Evolutionary conservation across 768 basidiomycete genomes (phyloP).

Genomic region (Mrakia hoshinonis): DNA sequence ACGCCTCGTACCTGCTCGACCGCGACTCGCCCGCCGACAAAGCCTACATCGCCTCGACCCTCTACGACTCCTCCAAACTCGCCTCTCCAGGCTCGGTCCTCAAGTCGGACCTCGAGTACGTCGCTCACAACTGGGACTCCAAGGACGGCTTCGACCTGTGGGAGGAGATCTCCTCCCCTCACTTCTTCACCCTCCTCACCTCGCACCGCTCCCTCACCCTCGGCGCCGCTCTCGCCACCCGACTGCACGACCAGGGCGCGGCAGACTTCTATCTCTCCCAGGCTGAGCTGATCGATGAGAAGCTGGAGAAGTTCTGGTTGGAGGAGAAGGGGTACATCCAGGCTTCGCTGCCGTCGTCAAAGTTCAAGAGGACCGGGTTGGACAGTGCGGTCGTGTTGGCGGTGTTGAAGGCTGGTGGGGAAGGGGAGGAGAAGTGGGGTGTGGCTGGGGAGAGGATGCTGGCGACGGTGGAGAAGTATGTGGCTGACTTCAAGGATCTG

Average conservation of each 20-base stretch:
- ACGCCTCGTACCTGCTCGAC: constrained; percentile 38
- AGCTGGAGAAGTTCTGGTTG: constrained; percentile 35
- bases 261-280: constrained; percentile 33
- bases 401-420: constrained; percentile 31
- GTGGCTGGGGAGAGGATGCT: constrained; percentile 31
- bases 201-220: constrained; percentile 36
- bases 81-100: constrained; percentile 32
- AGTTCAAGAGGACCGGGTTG: constrained; percentile 32
- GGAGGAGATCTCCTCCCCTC: constrained; percentile 34
- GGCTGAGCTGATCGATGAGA: constrained; percentile 20
- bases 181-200: constrained; percentile 39
- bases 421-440: background rate
- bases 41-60: constrained; percentile 32
- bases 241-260: constrained; percentile 35
- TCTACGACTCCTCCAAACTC: constrained; percentile 34
- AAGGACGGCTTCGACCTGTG: constrained; percentile 39
- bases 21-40: constrained; percentile 34
- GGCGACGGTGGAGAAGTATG: constrained; percentile 36
- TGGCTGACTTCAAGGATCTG: constrained; percentile 36
- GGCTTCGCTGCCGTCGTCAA: constrained; percentile 7
- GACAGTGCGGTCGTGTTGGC: constrained; percentile 40
- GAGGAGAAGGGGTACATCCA: constrained; percentile 19
- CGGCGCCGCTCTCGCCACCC: constrained; percentile 36
- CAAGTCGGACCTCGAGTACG: constrained; percentile 42
- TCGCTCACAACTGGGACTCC: constrained; percentile 36